Conservation (phyloP, 805 yeast genomes). For the Barnettozyma salicaria region DNA sequence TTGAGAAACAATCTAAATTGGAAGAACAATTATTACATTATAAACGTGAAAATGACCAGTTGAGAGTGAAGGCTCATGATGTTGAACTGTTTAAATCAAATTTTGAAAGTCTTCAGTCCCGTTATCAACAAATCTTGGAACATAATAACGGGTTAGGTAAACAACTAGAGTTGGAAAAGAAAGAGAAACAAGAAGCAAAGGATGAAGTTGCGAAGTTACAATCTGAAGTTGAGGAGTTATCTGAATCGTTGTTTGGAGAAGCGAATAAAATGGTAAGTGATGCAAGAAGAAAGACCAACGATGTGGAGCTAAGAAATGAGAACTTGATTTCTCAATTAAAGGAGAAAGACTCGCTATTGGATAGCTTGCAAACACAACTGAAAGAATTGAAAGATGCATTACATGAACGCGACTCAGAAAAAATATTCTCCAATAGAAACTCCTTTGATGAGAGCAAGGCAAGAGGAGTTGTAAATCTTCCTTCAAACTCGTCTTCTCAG, state of each 20-base stretch:
- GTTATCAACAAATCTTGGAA: slow-evolving; percentile 30
- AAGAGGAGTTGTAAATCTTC: not conserved
- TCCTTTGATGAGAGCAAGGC: slow-evolving; percentile 9
- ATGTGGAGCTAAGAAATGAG: slow-evolving; percentile 51
- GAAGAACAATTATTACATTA: slow-evolving; percentile 42
- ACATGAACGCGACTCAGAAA: slow-evolving; percentile 39
- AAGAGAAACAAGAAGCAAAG: slow-evolving; percentile 44
- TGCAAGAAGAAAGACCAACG: slow-evolving; percentile 64
- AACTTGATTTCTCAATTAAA: slow-evolving; percentile 46
- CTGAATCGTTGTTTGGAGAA: slow-evolving; percentile 72
- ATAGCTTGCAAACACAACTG: slow-evolving; percentile 60
- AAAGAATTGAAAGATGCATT: slow-evolving; percentile 56
- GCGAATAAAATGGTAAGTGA: slow-evolving; percentile 81
- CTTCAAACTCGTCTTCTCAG: slow-evolving; percentile 5
- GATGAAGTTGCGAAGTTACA: slow-evolving; percentile 53
- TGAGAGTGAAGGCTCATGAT: slow-evolving; percentile 22
- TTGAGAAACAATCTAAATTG: slow-evolving; percentile 48
- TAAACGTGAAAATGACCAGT: slow-evolving; percentile 32
- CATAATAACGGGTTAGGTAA: slow-evolving; percentile 31
- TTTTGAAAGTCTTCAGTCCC: slow-evolving; percentile 27
- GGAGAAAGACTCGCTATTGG: slow-evolving; percentile 67
- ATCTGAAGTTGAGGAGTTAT: slow-evolving; percentile 73
- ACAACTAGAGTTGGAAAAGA: slow-evolving; percentile 26
- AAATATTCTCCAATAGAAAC: slow-evolving; percentile 13
- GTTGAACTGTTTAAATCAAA: slow-evolving; percentile 22